Base-by-base conservation (phyloP, 2,329 filamentous ascomycete genomes). In the Furcasterigmium sp. region DNA sequence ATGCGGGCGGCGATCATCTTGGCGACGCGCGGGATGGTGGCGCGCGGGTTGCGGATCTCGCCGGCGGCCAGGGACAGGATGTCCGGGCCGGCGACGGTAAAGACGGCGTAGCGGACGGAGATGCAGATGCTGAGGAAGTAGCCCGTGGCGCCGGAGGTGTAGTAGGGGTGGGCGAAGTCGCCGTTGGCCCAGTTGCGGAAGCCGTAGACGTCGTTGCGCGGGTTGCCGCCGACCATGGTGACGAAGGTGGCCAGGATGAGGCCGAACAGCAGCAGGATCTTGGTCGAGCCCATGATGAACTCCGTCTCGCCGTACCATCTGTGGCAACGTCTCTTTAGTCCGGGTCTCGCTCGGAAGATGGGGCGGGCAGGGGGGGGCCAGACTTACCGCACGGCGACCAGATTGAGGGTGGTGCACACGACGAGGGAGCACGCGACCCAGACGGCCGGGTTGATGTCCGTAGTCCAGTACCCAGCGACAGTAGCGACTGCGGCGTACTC, bases 221-320 rank as follows among this genome's bases (percentile, higher is more conserved):
- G 86, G 51, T 91, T 91, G 23, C 84, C 87, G 28, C 86, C 87
- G 8, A 88, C 69, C 83, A 90, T 89, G 39, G 80, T 82, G 52
- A 91, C 73, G 56, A 91, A 85, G n/a, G 87, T 90, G 63, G 85
- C 90, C 54, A 72, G 64, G 59, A 88, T 83, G 42, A 87, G 68
- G 10, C 81, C 78, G 46, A 82, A 67, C 51, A 85, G 84, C 37
- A 87, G 69, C 17, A 86, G 59, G 26, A 86, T 71, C 58, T 87
- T 85, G 50, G 80, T 80, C 32, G 44, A 43, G 3, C 76, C 75
- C 4, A 82, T 66, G 74, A 75, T 82, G 54, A 91, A 91, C 23
- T 26, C 23, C 11, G 23, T 26, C 23, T 26, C 23, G 7, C 23
- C 23, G 11, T 26, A 26, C 23, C 23, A 26, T 11, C 23, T 26